These are phyloP conservation scores for Rhizopogon vulgaris DNA, from an alignment of 768 basidiomycete species.

Conservation along the genomic window DNA sequence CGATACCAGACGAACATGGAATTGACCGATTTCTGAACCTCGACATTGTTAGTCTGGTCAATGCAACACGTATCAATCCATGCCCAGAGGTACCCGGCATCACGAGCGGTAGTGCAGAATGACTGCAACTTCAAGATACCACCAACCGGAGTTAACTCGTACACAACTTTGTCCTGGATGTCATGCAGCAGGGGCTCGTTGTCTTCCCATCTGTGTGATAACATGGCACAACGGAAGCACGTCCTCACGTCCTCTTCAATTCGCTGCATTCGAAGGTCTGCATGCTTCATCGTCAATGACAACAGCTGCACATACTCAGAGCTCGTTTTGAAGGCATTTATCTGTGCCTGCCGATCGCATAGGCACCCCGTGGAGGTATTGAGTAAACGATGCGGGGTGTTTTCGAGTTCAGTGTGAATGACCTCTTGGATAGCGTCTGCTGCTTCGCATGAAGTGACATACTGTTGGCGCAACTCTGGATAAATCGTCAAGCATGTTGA, in stretches of 20 bases:
- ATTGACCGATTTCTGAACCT: conserved; percentile 6
- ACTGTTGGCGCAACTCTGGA: background rate
- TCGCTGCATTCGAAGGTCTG: background rate
- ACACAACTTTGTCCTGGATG: background rate
- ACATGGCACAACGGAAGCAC: background rate
- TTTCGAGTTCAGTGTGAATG: background rate
- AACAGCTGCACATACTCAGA: background rate
- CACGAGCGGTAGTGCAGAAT: background rate
- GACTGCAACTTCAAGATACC: background rate
- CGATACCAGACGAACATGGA: conserved; percentile 13
- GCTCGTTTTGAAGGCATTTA: background rate
- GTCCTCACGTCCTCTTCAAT: background rate
- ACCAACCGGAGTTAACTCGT: background rate
- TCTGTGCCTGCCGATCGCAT: background rate
- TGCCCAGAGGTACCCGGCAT: background rate
- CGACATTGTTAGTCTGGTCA: conserved; percentile 5
- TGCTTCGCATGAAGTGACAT: background rate
- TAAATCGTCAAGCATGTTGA: background rate
- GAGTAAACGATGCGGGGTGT: background rate
- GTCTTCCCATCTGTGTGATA: background rate
- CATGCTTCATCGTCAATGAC: background rate
- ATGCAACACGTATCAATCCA: conserved; percentile 8
- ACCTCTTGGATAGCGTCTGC: background rate
- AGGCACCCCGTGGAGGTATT: background rate
- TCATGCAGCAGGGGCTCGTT: background rate